Evolutionary conservation across 75 land plant species (phyloP).

Genomic region (Sequoiadendron giganteum): DNA sequence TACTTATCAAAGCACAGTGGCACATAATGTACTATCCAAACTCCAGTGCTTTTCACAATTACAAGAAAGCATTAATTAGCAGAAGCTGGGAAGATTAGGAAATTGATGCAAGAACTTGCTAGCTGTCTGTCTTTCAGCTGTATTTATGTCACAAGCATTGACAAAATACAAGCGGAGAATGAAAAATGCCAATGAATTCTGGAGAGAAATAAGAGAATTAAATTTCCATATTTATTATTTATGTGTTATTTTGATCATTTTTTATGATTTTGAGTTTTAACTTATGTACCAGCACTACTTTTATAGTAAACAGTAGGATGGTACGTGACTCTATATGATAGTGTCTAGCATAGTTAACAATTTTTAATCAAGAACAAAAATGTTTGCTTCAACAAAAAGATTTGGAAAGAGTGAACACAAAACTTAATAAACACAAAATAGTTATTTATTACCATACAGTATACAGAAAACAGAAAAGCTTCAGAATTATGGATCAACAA

Average conservation of each 20-base stretch:
- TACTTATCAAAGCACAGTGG: too few relatives aligned
- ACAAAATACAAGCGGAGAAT: not conserved
- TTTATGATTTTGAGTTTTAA: not conserved
- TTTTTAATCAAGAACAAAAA: too few relatives aligned
- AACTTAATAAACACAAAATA: too few relatives aligned
- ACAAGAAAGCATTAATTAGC: not conserved
- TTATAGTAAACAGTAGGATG: too few relatives aligned
- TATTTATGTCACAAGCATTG: not conserved
- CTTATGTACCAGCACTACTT: too few relatives aligned
- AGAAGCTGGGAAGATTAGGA: not conserved
- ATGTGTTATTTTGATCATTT: not conserved
- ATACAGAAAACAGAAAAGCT: too few relatives aligned
- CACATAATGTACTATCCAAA: not conserved
- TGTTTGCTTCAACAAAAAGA: too few relatives aligned
- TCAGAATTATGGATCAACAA: too few relatives aligned
- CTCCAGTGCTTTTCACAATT: not conserved
- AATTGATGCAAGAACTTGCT: not conserved
- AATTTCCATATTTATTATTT: not conserved
- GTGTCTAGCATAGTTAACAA: too few relatives aligned
- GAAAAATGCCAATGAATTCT: not conserved
- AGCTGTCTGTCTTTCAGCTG: not conserved
- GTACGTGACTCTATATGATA: too few relatives aligned
- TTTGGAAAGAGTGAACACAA: too few relatives aligned
- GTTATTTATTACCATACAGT: too few relatives aligned
- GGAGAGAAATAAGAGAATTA: not conserved